Evolutionary conservation across 139 green algal species (phyloP).

Genomic region (Zygnema cylindricum): DNA sequence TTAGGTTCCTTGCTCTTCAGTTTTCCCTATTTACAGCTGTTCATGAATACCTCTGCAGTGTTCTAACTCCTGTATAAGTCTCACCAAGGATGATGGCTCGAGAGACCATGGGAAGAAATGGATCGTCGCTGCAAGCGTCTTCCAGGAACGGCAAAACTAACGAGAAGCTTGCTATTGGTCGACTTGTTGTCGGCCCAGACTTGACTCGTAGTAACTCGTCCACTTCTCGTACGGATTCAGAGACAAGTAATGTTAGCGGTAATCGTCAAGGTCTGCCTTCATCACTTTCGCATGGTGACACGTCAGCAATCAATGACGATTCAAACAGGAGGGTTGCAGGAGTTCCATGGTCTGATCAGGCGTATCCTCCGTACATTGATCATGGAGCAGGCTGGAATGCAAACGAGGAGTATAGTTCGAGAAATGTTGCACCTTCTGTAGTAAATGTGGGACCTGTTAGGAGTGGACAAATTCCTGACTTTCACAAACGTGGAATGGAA

Average conservation of each 20-base stretch:
- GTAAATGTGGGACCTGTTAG: too few species aligned
- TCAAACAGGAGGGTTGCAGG: not conserved
- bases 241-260: too few species aligned
- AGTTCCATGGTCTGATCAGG: not conserved
- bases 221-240: too few species aligned
- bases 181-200: not conserved
- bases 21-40: too few species aligned
- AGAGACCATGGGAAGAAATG: not conserved
- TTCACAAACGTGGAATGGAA: too few species aligned
- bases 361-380: not conserved
- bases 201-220: not conserved
- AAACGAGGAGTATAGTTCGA: not conserved
- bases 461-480: too few species aligned
- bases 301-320: not conserved
- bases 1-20: too few species aligned
- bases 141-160: too few species aligned
- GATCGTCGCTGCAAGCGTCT: not conserved
- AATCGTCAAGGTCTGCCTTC: too few species aligned
- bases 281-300: not conserved
- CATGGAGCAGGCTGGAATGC: not conserved
- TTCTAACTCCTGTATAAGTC: too few species aligned
- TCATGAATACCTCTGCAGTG: too few species aligned
- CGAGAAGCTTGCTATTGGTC: not conserved
- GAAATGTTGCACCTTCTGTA: too few species aligned
- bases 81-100: not conserved